A percentile compares a stretch with the other conserved stretches of the same genome.
phyloP scores from a whole-genome alignment of 768 basidiomycete genomes.

The Tubosaeta sp. region DNA sequence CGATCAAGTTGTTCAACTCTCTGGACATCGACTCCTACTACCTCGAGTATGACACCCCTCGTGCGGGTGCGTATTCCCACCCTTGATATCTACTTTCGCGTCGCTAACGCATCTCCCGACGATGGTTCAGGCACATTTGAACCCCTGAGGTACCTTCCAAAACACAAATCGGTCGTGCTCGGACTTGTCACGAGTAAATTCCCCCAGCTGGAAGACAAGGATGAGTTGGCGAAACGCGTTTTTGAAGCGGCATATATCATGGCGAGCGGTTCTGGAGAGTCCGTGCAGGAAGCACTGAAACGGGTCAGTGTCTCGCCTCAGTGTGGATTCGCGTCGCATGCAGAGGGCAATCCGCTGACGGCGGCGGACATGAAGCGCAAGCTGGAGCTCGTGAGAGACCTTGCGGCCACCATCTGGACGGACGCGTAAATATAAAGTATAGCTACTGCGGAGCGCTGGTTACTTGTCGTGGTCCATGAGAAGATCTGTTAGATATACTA shows the following conservation, averaged over 20 bases:
- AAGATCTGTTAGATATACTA: too few species aligned
- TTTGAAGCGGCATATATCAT: constrained; percentile 40
- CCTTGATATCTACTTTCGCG: neutral
- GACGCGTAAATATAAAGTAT: neutral
- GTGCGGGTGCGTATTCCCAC: constrained; percentile 32
- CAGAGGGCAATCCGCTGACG: constrained; percentile 40
- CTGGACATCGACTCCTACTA: constrained; percentile 43
- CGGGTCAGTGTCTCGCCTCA: constrained; percentile 45
- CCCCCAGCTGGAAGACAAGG: constrained; percentile 10
- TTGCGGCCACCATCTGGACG: constrained; percentile 37
- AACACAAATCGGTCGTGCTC: constrained; percentile 38
- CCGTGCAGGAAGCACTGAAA: constrained; percentile 34
- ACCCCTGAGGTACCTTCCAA: constrained; percentile 29
- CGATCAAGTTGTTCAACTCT: constrained; percentile 41
- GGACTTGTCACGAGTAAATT: constrained; percentile 44
- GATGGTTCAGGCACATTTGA: constrained; percentile 26
- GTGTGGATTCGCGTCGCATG: constrained; percentile 47
- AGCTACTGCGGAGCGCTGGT: too few species aligned
- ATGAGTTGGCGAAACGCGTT: constrained; percentile 36
- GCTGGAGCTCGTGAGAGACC: constrained; percentile 30
- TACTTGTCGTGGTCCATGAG: too few species aligned
- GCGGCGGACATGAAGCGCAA: constrained; percentile 33
- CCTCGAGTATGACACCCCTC: constrained; percentile 45
- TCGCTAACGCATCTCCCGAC: neutral
- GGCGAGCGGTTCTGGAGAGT: constrained; percentile 35